phyloP scores from a whole-genome alignment of 116 monocot species.

The Papilionanthe hybrid region DNA sequence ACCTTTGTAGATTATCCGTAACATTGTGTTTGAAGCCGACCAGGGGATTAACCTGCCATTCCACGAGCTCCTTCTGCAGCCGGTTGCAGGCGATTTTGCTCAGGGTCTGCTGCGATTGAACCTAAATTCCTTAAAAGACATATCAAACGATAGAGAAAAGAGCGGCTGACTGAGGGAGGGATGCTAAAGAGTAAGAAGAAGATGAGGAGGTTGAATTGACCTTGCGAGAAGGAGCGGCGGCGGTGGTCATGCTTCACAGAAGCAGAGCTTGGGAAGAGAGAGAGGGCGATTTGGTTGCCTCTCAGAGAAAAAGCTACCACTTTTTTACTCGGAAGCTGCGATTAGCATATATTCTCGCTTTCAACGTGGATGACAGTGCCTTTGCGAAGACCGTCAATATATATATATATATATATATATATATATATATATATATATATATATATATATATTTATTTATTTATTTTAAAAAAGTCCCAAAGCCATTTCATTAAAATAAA shows the following conservation, averaged over 20 bases:
- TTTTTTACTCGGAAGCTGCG: too few relatives aligned
- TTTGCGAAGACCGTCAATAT: too few relatives aligned
- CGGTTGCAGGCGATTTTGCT: constrained; percentile 29
- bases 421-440: too few relatives aligned
- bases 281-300: neutral
- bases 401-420: too few relatives aligned
- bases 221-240: constrained; percentile 7
- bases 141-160: too few relatives aligned
- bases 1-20: constrained; percentile 33
- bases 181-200: too few relatives aligned
- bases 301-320: neutral
- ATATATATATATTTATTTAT: too few relatives aligned
- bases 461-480: too few relatives aligned
- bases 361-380: neutral
- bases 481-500: too few relatives aligned
- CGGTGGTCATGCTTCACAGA: constrained; percentile 2
- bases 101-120: neutral
- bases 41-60: constrained; percentile 25
- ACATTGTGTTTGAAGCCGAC: constrained; percentile 26
- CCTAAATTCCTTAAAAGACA: too few relatives aligned
- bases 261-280: neutral
- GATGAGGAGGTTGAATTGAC: neutral
- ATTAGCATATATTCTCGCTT: neutral
- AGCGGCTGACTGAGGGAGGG: too few relatives aligned
- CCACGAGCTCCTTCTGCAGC: constrained; percentile 24